Evolutionary conservation across 1,284 basidiomycete genomes (phyloP), one percentile per base, ranked within the genome.

Genomic region (Ceratobasidium sp.): DNA sequence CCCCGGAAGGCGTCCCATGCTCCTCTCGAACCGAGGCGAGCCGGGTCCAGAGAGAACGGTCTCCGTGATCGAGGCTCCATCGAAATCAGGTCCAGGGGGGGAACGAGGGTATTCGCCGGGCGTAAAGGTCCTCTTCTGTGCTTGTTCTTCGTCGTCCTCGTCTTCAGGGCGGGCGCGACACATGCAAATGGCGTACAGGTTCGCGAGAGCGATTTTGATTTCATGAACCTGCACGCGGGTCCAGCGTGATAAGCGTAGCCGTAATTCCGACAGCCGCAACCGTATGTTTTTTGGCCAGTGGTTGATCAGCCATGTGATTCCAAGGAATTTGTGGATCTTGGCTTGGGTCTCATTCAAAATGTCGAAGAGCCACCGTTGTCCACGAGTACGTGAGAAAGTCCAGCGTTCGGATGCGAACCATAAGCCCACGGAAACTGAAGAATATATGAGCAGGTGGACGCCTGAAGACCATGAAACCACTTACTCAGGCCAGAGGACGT

Each of bases 391-490:
- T 36, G 86, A 84, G 80, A 90, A 93, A 71, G 89, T 87, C 87
- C 88, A 91, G 27, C 91, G 87, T 81, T 93, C 92, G 6, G 89
- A 91, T 6, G 89, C 88, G 80, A 94, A 93, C 92, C 92, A 93
- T 0, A 88, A 84, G 1, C 91, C 92, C 9, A 93, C 91, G 8
- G 91, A 91, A 22, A 86, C 84, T 22, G 93, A 2, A 27, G 19
- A 19, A 29, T n/a, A 44, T 33, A n/a, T 69, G 33, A 69, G 41
- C 8, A 69, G 15, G 22, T 5, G 41, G 24, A 65, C 51, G n/a
- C 41, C 19, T 41, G 6, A 41, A 5, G 36, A 11, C 4, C 36
- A 11, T 41, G 36, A 41, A 41, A 41, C 4, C 11, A 41, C 11
- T 41, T 41, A 41, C 36, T 41, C 36, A 41, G 87, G 64, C 92